Evolutionary conservation across 2,329 filamentous ascomycete species (phyloP).

Genomic region (Fusarium vanettenii): DNA sequence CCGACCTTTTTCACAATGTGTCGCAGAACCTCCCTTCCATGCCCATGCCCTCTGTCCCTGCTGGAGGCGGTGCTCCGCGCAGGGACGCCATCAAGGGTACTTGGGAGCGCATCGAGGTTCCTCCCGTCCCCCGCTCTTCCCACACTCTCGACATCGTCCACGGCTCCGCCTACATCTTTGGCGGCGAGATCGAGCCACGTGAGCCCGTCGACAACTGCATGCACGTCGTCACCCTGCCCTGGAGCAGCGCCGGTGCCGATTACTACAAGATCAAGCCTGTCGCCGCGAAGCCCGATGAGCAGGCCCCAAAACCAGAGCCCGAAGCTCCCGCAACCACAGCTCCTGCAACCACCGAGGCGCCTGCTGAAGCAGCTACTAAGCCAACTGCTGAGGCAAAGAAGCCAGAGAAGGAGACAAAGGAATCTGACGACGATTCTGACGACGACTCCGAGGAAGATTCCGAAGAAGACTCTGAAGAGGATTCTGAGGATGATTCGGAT

Average conservation of each 20-base stretch:
- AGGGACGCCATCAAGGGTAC: constrained; percentile 62
- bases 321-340: constrained; percentile 12
- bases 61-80: constrained; percentile 25
- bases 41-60: constrained; percentile 51
- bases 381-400: not conserved
- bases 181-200: constrained; percentile 76
- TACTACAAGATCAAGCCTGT: constrained; percentile 68
- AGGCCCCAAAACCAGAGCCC: constrained; percentile 23
- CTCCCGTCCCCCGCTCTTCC: constrained; percentile 76
- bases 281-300: constrained; percentile 50
- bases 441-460: constrained; percentile 28
- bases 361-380: not conserved
- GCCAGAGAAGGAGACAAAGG: constrained; percentile 9
- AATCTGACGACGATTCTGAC: constrained; percentile 28
- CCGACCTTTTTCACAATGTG: constrained; percentile 63
- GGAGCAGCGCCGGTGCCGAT: constrained; percentile 67
- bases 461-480: constrained; percentile 15
- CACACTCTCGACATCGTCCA: constrained; percentile 74
- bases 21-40: constrained; percentile 58
- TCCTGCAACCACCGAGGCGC: not conserved
- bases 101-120: constrained; percentile 69
- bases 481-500: constrained; percentile 27
- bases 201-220: constrained; percentile 79
- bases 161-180: constrained; percentile 75
- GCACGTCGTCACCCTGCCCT: constrained; percentile 72